Percentiles rank a stretch among this genome's conserved stretches.
These are phyloP conservation scores for Biancaea sappan DNA, from an alignment of 306 rosid species.

Conservation along the genomic window DNA sequence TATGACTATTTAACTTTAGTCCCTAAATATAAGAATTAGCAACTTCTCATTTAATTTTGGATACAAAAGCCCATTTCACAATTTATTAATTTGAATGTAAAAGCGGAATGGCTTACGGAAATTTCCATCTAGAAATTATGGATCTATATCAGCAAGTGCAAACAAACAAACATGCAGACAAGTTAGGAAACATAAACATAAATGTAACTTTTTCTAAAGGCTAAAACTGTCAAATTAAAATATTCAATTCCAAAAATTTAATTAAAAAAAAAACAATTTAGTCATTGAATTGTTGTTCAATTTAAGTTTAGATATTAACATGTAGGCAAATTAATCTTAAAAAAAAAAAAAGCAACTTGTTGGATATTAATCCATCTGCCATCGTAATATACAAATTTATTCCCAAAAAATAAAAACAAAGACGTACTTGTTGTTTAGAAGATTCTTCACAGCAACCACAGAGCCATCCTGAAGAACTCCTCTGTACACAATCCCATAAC, in stretches of 20 bases:
- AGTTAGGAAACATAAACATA: neutral
- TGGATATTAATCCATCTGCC: too few species aligned
- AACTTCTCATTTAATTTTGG: neutral
- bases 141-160: too few species aligned
- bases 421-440: constrained; percentile 89
- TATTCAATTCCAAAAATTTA: neutral
- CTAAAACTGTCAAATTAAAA: neutral
- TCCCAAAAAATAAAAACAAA: neutral
- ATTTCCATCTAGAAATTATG: too few species aligned
- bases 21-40: too few species aligned
- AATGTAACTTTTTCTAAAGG: neutral
- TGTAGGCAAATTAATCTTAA: too few species aligned
- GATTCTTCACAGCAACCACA: constrained; percentile 90
- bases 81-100: neutral
- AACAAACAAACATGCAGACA: too few species aligned
- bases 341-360: too few species aligned
- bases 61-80: neutral
- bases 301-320: too few species aligned
- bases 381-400: too few species aligned
- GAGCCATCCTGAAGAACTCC: constrained; percentile 75
- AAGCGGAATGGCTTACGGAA: neutral
- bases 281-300: neutral
- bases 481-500: constrained; percentile 85
- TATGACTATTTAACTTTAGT: too few species aligned
- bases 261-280: neutral